Conservation (phyloP, 768 basidiomycete species). For the Leccinum disarticulatum region DNA sequence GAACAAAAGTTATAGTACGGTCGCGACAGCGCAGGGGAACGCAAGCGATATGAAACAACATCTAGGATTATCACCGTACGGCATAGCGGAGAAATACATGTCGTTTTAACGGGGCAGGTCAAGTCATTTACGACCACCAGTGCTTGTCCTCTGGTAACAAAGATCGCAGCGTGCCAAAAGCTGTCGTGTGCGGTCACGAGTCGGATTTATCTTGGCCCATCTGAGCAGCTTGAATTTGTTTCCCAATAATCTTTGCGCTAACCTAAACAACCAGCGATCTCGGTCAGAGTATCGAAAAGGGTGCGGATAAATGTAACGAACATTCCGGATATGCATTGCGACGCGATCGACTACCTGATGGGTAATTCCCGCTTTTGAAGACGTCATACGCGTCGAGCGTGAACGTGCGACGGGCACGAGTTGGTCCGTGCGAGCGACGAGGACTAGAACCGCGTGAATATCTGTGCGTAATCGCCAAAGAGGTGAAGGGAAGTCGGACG, state of each 20-base stretch:
- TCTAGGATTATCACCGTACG: slow-evolving; percentile 12
- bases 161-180: slow-evolving; percentile 4
- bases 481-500: no score
- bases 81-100: slow-evolving; percentile 10
- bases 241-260: slow-evolving; percentile 74
- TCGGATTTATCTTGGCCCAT: slow-evolving; percentile 32
- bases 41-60: no score
- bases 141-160: slow-evolving; percentile 9
- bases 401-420: slow-evolving; percentile 34
- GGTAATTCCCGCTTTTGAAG: slow-evolving; percentile 70
- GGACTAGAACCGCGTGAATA: slow-evolving; percentile 51
- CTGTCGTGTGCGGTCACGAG: slow-evolving; percentile 20
- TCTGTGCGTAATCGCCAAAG: slow-evolving; percentile 49
- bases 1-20: no score
- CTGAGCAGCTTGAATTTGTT: slow-evolving; percentile 45
- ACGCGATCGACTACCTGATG: slow-evolving; percentile 67
- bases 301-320: slow-evolving; percentile 35
- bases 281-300: slow-evolving; percentile 18
- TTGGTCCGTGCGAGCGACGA: slow-evolving; percentile 28
- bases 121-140: slow-evolving; percentile 13
- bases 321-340: slow-evolving; percentile 80
- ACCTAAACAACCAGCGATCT: slow-evolving; percentile 47
- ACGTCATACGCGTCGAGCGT: slow-evolving; percentile 73
- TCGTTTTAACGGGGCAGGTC: slow-evolving; percentile 8
- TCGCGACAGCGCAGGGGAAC: no score